Percentiles rank a stretch among this genome's conserved stretches.
phyloP scores from a whole-genome alignment of 208 protist genomes.

The Leishmania turanica region DNA sequence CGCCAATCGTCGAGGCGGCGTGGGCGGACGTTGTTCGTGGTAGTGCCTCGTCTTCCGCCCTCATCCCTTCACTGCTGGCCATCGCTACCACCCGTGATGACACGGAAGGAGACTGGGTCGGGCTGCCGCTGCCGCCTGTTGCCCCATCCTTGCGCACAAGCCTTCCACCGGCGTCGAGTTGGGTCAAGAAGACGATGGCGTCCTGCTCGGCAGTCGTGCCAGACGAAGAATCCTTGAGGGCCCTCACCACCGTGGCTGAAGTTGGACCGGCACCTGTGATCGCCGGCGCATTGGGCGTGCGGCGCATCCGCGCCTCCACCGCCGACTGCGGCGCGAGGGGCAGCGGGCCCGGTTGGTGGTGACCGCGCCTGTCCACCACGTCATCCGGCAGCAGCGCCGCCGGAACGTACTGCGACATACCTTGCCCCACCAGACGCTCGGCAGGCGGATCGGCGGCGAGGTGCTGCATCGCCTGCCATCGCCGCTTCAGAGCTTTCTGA shows the following conservation, averaged over 20 bases:
- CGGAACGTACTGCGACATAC: constrained; percentile 83
- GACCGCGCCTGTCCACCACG: constrained; percentile 12
- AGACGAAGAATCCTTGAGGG: neutral
- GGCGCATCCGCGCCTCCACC: constrained; percentile 20
- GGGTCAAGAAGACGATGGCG: constrained; percentile 32
- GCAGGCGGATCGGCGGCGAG: constrained; percentile 87
- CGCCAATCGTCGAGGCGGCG: neutral
- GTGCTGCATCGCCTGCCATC: constrained; percentile 62
- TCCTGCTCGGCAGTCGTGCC: constrained; percentile 7
- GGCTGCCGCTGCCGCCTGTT: neutral
- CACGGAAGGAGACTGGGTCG: neutral
- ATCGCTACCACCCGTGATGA: neutral
- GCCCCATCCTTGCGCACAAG: neutral
- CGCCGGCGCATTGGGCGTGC: neutral
- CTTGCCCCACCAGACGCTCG: constrained; percentile 78
- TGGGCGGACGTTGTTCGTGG: neutral
- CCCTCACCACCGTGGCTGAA: constrained; percentile 4
- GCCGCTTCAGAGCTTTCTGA: constrained; percentile 55
- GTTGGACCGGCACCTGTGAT: constrained; percentile 3
- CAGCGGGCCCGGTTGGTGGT: constrained; percentile 6
- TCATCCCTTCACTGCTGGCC: neutral
- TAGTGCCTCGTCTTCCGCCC: neutral
- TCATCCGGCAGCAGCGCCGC: constrained; percentile 49
- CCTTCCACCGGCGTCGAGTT: constrained; percentile 18
- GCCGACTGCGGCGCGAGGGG: constrained; percentile 26